phyloP scores from a whole-genome alignment of 2,329 filamentous ascomycete species.

The Talaromyces sp. region DNA sequence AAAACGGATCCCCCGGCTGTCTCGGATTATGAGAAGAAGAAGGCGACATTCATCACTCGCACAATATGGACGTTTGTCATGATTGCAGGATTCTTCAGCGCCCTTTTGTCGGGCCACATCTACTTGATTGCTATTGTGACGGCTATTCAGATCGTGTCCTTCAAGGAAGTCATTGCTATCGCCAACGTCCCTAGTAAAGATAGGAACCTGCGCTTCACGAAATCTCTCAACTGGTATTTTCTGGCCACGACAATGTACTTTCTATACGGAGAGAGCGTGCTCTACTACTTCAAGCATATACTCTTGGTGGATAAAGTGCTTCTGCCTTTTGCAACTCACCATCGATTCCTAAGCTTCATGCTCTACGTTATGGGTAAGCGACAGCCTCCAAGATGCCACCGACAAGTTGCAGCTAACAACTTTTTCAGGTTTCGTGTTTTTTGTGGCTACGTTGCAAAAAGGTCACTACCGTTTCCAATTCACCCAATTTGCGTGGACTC shows the following conservation, averaged over 20 bases:
- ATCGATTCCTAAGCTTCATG: constrained; percentile 97
- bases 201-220: constrained; percentile 86
- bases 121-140: constrained; percentile 95
- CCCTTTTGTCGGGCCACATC: constrained; percentile 93
- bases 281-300: constrained; percentile 99
- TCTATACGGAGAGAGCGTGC: constrained; percentile 95
- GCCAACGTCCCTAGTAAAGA: constrained; percentile 90
- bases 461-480: constrained; percentile 98
- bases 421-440: constrained; percentile 84
- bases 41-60: constrained; percentile 92
- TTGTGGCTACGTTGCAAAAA: constrained; percentile 89
- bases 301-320: constrained; percentile 90
- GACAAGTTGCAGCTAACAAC: not conserved
- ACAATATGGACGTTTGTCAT: constrained; percentile 98
- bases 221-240: constrained; percentile 98
- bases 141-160: constrained; percentile 89
- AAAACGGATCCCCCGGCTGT: constrained; percentile 37
- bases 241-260: constrained; percentile 99
- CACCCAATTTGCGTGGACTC: constrained; percentile 98
- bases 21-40: constrained; percentile 95
- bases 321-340: constrained; percentile 89
- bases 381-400: not conserved
- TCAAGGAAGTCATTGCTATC: constrained; percentile 99
- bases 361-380: constrained; percentile 89
- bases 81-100: constrained; percentile 87